phyloP scores from a whole-genome alignment of 148 eudicot species.

The Agrostemma githago region DNA sequence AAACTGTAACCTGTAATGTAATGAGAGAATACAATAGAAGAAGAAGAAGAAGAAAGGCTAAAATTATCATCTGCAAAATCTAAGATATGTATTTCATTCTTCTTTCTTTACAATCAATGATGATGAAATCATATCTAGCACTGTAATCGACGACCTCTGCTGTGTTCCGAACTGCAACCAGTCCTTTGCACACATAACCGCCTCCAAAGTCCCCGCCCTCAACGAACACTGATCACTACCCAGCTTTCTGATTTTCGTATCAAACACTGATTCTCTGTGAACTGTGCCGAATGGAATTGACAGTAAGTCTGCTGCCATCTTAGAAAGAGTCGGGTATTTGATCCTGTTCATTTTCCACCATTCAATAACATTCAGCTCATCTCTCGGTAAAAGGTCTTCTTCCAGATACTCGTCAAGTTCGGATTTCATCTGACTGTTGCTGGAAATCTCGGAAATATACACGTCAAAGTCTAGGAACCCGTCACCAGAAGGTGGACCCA shows the following conservation, averaged over 20 bases:
- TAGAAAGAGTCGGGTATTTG: slow-evolving; percentile 68
- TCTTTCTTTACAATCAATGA: slow-evolving; percentile 18
- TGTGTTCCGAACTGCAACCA: slow-evolving; percentile 49
- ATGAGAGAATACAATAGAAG: too few species aligned
- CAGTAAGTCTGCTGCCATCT: slow-evolving; percentile 72
- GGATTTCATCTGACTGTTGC: slow-evolving; percentile 40
- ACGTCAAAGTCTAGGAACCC: slow-evolving; percentile 54
- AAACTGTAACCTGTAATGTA: not conserved
- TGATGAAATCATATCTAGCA: slow-evolving; percentile 15
- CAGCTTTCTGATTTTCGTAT: slow-evolving; percentile 44
- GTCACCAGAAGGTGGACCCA: slow-evolving; percentile 29
- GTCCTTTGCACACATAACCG: slow-evolving; percentile 64
- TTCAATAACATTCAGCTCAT: slow-evolving; percentile 61
- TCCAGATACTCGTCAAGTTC: slow-evolving; percentile 75
- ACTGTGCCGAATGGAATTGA: slow-evolving; percentile 55
- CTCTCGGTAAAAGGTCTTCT: slow-evolving; percentile 59
- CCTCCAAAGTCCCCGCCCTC: slow-evolving; percentile 45
- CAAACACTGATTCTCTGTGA: slow-evolving; percentile 53
- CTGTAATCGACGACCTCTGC: not conserved
- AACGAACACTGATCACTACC: slow-evolving; percentile 42
- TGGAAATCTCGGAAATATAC: slow-evolving; percentile 45
- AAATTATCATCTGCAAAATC: slow-evolving; percentile 1
- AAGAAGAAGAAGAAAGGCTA: too few species aligned
- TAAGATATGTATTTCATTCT: not conserved
- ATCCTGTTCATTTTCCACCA: slow-evolving; percentile 73